These are phyloP conservation scores for Rosellinia necatrix DNA, from an alignment of 2,329 filamentous ascomycete species.

Conservation along the genomic window DNA sequence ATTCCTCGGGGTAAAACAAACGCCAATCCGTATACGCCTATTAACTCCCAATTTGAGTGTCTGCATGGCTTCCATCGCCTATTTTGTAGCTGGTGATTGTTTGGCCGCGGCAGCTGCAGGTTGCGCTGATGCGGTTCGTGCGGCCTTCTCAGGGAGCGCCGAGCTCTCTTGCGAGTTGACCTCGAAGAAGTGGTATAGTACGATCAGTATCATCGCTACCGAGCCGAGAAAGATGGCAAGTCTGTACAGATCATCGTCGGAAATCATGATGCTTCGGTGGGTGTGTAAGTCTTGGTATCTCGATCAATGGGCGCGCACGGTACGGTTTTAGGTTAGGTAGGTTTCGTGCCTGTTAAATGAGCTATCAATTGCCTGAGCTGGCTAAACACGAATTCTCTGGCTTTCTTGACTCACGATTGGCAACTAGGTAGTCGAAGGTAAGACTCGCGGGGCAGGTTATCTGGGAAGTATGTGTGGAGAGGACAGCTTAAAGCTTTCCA, in stretches of 20 bases:
- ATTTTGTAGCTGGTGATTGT: slow-evolving; percentile 30
- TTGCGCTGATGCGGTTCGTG: slow-evolving; percentile 37
- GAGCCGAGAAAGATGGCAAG: slow-evolving; percentile 93
- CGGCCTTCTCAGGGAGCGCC: slow-evolving; percentile 35
- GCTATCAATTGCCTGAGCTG: not conserved
- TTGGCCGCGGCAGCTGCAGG: slow-evolving; percentile 34
- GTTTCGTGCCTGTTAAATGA: not conserved
- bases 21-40: slow-evolving; percentile 12
- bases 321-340: not conserved
- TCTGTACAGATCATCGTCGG: slow-evolving; percentile 87
- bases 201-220: slow-evolving; percentile 86
- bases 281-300: slow-evolving; percentile 1
- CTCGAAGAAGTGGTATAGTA: slow-evolving; percentile 95
- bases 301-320: slow-evolving; percentile 23
- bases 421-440: slow-evolving; percentile 10
- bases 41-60: slow-evolving; percentile 11
- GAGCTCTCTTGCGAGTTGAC: slow-evolving; percentile 69
- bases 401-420: slow-evolving; percentile 12
- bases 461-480: slow-evolving; percentile 22
- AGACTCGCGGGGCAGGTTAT: slow-evolving; percentile 15
- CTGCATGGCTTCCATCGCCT: not conserved
- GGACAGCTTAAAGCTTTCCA: slow-evolving; percentile 43
- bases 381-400: not conserved
- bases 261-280: slow-evolving; percentile 74
- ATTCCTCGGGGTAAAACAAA: slow-evolving; percentile 3